Base-by-base conservation (phyloP, 768 basidiomycete genomes). In the Omphalotus guepiniiformis region DNA sequence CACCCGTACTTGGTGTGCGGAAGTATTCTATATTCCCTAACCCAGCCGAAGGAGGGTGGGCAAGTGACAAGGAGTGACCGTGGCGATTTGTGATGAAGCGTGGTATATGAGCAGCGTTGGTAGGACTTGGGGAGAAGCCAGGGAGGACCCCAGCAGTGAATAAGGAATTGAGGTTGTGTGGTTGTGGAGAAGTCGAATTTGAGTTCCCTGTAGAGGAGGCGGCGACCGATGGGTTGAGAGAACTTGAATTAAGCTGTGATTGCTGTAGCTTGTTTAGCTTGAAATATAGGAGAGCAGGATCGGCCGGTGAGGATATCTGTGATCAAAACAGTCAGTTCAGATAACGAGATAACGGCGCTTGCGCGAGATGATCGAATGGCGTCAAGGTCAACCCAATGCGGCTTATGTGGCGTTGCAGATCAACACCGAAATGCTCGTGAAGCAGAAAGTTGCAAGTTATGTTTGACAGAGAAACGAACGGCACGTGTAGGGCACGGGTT, bases 251-350 rank as follows among this genome's bases (percentile, higher is more conserved):
- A 46, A 62, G 65, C 55, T 88, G 85, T 0, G 83, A 75, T 64
- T 83, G 83, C 53, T 89, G 88, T 8, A 93, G 71, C 64, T 88
- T 89, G 67, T 88, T 89, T 36, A 92, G 71, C 63, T 89, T 91
- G 68, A 85, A 90, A 54, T 81, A 75, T 16, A 93, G 71, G 19
- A 93, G 64, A 16, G 86, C 85, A 23, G 90, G 89, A 60, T 92
- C 90, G 3, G 89, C 89, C 23, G 90, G 88, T n/a, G 88, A 91
- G 2, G 90, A 92, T 65, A 92, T 88, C 90, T 93, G 36, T 19
- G 25, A 16, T 26, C 26, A 47, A 46, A 42, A 40, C 37, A 29
- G 47, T 56, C 19, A 57, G 52, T 49, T 48, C 39, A 51, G 47
- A 47, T 5, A 39, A 19, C 18, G 7, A 9, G 18, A 39, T 25